phyloP scores from a whole-genome alignment of 371 early-diverging fungal genomes.

The Nematocida ausubeli region DNA sequence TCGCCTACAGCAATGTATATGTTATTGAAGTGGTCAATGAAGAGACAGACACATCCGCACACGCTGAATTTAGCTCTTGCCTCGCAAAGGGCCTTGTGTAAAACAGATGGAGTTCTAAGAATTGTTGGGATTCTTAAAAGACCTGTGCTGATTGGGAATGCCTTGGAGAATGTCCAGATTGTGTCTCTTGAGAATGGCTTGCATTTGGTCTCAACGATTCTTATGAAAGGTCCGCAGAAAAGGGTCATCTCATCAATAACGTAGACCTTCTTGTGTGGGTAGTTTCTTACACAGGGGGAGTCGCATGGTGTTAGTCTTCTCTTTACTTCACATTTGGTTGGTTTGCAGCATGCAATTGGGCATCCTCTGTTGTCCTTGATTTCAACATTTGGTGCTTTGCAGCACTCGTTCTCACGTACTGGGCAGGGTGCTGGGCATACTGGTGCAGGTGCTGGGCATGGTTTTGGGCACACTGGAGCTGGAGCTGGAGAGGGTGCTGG shows the following conservation, averaged over 20 bases:
- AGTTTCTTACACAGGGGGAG: slow-evolving; percentile 47
- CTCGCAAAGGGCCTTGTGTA: slow-evolving; percentile 43
- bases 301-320: slow-evolving; percentile 41
- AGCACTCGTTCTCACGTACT: neutral
- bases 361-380: slow-evolving; percentile 10
- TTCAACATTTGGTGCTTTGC: slow-evolving; percentile 3
- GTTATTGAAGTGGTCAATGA: slow-evolving; percentile 53
- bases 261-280: slow-evolving; percentile 47
- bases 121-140: slow-evolving; percentile 13
- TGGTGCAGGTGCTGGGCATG: slow-evolving; percentile 8
- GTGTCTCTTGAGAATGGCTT: slow-evolving; percentile 12
- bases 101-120: slow-evolving; percentile 11
- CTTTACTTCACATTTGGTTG: slow-evolving; percentile 46
- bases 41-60: slow-evolving; percentile 54
- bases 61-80: slow-evolving; percentile 36
- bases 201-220: slow-evolving; percentile 52
- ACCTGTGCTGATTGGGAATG: neutral
- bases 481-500: neutral
- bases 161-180: slow-evolving; percentile 39
- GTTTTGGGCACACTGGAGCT: neutral
- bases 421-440: neutral
- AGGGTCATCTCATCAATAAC: slow-evolving; percentile 40
- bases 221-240: slow-evolving; percentile 40
- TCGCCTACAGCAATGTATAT: slow-evolving; percentile 42
- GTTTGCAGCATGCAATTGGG: slow-evolving; percentile 30